phyloP scores from a whole-genome alignment of 768 basidiomycete genomes.

The Mycena belliarum region DNA sequence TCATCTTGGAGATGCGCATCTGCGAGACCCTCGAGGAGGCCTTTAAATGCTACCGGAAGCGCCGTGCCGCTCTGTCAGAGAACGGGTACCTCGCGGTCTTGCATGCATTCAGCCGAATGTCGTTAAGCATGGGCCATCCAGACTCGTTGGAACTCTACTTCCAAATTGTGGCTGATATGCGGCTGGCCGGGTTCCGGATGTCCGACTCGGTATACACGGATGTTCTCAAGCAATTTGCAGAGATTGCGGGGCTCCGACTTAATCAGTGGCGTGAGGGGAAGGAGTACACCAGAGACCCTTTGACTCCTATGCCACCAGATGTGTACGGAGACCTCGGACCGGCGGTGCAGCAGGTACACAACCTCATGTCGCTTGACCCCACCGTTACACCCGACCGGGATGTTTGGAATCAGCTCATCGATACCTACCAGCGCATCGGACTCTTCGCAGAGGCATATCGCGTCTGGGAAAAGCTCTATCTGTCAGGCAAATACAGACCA shows the following conservation, averaged over 20 bases:
- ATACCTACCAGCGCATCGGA: conserved; percentile 80
- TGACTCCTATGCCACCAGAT: background rate
- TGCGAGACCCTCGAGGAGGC: conserved; percentile 57
- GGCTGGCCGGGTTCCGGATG: conserved; percentile 55
- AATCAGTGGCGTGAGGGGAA: conserved; percentile 1
- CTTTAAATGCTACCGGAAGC: conserved; percentile 56
- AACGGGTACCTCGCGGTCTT: conserved; percentile 67
- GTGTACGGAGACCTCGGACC: conserved; percentile 10
- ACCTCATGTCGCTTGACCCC: conserved; percentile 60
- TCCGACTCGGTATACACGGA: conserved; percentile 66
- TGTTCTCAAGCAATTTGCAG: conserved; percentile 57
- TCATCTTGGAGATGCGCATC: conserved; percentile 70
- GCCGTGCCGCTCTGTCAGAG: conserved; percentile 48
- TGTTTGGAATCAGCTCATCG: conserved; percentile 86
- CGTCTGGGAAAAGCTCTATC: conserved; percentile 77
- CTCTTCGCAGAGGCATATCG: conserved; percentile 71
- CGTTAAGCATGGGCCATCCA: conserved; percentile 37
- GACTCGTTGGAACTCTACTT: conserved; percentile 53
- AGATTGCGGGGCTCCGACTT: conserved; percentile 33
- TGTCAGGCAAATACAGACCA: conserved; percentile 58
- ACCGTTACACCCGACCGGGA: conserved; percentile 42
- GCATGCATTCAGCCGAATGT: conserved; percentile 59
- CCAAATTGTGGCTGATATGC: conserved; percentile 82
- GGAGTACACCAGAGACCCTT: background rate
- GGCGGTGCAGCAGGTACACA: conserved; percentile 13